Evolutionary conservation across 345 rosid genomes (phyloP).

Genomic region (Alliaria petiolata): DNA sequence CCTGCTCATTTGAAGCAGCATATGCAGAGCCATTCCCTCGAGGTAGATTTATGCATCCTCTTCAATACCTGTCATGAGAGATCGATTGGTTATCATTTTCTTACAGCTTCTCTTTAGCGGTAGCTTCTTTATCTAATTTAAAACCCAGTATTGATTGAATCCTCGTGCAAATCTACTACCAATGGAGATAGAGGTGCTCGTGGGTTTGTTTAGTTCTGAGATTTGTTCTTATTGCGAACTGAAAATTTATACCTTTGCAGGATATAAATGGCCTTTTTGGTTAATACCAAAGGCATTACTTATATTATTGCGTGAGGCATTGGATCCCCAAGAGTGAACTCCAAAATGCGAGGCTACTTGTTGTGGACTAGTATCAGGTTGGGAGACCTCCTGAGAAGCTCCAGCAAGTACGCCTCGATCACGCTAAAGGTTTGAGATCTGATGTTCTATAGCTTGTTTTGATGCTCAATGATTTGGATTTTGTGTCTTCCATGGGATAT

Average conservation of each 20-base stretch:
- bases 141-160: not conserved
- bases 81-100: too few species aligned
- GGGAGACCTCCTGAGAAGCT: slow-evolving; percentile 99
- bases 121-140: too few species aligned
- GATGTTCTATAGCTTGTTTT: slow-evolving; percentile 1
- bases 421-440: slow-evolving; percentile 43
- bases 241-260: slow-evolving; percentile 42
- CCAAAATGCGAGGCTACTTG: slow-evolving; percentile 96
- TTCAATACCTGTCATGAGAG: not conserved
- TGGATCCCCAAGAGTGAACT: slow-evolving; percentile 97
- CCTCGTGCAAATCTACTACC: not conserved
- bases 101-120: not conserved
- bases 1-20: slow-evolving; percentile 85
- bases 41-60: slow-evolving; percentile 40
- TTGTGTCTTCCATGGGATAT: not conserved
- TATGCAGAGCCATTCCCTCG: slow-evolving; percentile 72
- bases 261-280: slow-evolving; percentile 21
- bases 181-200: not conserved
- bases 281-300: not conserved
- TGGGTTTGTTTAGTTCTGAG: not conserved
- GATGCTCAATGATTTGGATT: not conserved
- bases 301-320: slow-evolving; percentile 78
- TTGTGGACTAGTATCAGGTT: slow-evolving; percentile 95
- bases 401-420: slow-evolving; percentile 86
- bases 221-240: not conserved